phyloP scores from a whole-genome alignment of 1,139 yeast genomes.

The Meyerozyma guilliermondii region DNA sequence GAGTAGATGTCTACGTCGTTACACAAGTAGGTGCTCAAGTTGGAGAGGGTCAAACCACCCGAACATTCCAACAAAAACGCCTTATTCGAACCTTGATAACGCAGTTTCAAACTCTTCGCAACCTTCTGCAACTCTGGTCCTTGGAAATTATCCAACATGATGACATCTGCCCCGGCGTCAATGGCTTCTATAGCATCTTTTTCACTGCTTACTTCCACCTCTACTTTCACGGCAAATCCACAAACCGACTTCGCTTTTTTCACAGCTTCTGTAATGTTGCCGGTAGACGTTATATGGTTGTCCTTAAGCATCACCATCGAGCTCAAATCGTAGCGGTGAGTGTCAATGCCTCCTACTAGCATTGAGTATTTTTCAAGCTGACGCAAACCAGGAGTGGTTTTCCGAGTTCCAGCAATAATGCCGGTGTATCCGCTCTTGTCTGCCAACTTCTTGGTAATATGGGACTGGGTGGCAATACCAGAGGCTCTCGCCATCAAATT shows the following conservation, averaged over 20 bases:
- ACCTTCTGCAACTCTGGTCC: constrained; percentile 63
- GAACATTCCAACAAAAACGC: constrained; percentile 79
- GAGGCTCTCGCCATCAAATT: constrained; percentile 79
- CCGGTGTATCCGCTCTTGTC: constrained; percentile 72
- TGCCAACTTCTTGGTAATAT: constrained; percentile 55
- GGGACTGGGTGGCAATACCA: constrained; percentile 84
- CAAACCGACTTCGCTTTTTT: constrained; percentile 70
- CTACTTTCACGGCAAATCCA: constrained; percentile 87
- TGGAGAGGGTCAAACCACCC: constrained; percentile 78
- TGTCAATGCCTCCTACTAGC: constrained; percentile 93
- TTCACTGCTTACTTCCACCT: constrained; percentile 84
- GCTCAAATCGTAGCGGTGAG: constrained; percentile 87
- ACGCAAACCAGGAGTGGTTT: constrained; percentile 95
- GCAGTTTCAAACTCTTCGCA: constrained; percentile 56
- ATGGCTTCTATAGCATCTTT: constrained; percentile 89
- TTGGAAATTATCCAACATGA: constrained; percentile 87
- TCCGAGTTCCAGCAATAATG: constrained; percentile 92
- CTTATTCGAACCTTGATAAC: constrained; percentile 47
- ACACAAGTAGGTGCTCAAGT: constrained; percentile 61
- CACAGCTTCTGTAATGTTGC: constrained; percentile 85
- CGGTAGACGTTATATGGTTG: constrained; percentile 89
- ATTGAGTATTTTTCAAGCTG: constrained; percentile 85
- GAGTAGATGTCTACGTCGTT: constrained; percentile 86
- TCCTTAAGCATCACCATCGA: constrained; percentile 97
- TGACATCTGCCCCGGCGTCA: constrained; percentile 90